Evolutionary conservation across 257 asterid species (phyloP), one percentile per base, ranked within the genome.

Genomic region (Solanum verrucosum): DNA sequence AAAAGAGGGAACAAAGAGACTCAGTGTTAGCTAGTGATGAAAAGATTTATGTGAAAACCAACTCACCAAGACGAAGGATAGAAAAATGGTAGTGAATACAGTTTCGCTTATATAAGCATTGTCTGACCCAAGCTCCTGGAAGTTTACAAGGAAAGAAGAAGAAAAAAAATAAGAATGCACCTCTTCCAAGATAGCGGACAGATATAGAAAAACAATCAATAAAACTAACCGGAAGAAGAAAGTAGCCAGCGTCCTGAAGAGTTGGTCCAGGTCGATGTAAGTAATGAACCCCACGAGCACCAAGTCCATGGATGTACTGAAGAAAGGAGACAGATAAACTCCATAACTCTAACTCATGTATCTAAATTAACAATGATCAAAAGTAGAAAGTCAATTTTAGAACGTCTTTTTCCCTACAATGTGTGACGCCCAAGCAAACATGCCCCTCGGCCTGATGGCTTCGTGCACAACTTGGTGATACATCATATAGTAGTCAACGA

Each of bases 71-170:
- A 94, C 91, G 86, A 97, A 97, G 63, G 98, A 92, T 18, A 93
- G 88, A 89, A 97, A 97, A 88, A 97, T 87, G 87, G 87, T 91
- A 35, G 98, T 92, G 92, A 97, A 97, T 75, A 96, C 96, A 38
- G 93, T 93, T 92, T 97, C 99, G 59, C 99, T 97, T 77, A 97
- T 93, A 93, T 95, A 96, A 81, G 95, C 98, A 89, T 85, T 96
- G 60, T 96, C 98, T 88, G 84, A 91, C 65, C 98, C 99, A 67
- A 97, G 99, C 91, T 97, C 99, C 99, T 97, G 89, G 85, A 93
- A 60, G 84, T 88, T 84, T 88, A 81, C 52, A 38, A 77, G 87
- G 81, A 87, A 83, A 89, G 90, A 44, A 63, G 87, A 29, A n/a
- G 7, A 1, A 3, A 0, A 7, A 72, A 68, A 77, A 67, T 73